Evolutionary conservation across 148 eudicot genomes (phyloP), one percentile per base, ranked within the genome.

Genomic region (Chenopodium album): DNA sequence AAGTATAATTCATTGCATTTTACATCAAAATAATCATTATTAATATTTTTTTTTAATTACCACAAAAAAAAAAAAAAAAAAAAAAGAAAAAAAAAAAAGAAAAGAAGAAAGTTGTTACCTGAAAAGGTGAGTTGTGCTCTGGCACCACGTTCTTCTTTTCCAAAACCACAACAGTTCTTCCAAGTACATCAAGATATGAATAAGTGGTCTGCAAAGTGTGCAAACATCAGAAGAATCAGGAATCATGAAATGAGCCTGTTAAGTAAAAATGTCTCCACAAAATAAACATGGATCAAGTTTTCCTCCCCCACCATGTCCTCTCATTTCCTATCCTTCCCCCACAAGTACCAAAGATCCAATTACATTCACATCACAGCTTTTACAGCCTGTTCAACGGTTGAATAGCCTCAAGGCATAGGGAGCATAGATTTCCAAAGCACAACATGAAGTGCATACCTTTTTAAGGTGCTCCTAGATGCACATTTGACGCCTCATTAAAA

Each of bases 121-220:
- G 98, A 85, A 96, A 94, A 72, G 93, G 91, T 67, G 89, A 75
- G 85, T 89, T 90, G 82, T 96, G 98, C 83, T 96, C 99, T 82
- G 98, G 98, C 81, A 96, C 98, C 28, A 91, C 93, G 86, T 94
- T 96, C 59, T 32, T 86, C 91, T 96, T 96, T 79, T 91, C 90
- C 81, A 96, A 84, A 80, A 96, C 99, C 83, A 96, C 89, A 71
- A 94, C 98, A 70, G 98, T 85, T 86, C 99, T 89, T 85, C 99
- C 99, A 76, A 91, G 84, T 56, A 96, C 80, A 78, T 96, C 98
- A 86, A 96, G 99, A 85, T 96, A 96, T 31, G 99, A 91, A 86
- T 92, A 90, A 67, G 89, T 94, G 80, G 86, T 94, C 99, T 96
- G 98, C 88, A 88, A 44, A 87, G 86, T 94, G 98, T 96, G 98